Conservation (phyloP, 345 rosid species). For the Trapa incisa region DNA sequence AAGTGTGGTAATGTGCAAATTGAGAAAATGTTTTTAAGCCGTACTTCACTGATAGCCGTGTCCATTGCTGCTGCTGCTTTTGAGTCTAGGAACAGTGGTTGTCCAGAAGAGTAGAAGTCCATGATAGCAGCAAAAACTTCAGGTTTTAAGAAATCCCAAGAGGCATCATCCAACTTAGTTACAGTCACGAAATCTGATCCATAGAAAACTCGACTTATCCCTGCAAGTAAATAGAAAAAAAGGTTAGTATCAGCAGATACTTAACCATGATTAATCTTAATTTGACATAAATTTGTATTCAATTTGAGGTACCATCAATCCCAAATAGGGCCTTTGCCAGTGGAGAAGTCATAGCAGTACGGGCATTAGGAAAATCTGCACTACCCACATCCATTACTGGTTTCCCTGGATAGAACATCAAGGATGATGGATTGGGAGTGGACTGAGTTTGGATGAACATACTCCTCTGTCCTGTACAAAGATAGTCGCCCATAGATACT, state of each 20-base stretch:
- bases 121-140: slow-evolving; percentile 82
- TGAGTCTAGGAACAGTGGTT: slow-evolving; percentile 67
- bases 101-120: slow-evolving; percentile 93
- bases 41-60: slow-evolving; percentile 78
- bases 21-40: background rate
- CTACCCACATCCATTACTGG: slow-evolving; percentile 91
- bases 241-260: background rate
- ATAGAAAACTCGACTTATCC: slow-evolving; percentile 69
- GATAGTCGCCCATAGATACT: background rate
- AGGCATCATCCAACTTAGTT: slow-evolving; percentile 69
- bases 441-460: slow-evolving; percentile 88
- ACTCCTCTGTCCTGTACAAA: slow-evolving; percentile 54
- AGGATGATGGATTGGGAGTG: slow-evolving; percentile 91
- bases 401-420: slow-evolving; percentile 90
- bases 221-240: slow-evolving; percentile 24
- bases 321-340: slow-evolving; percentile 66
- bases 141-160: slow-evolving; percentile 87
- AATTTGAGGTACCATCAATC: slow-evolving; percentile 46
- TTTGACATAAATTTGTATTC: background rate
- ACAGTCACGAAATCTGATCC: slow-evolving; percentile 88
- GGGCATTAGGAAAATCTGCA: slow-evolving; percentile 77
- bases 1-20: background rate
- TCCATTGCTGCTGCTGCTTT: slow-evolving; percentile 64
- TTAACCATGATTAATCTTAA: background rate
- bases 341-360: slow-evolving; percentile 62